These are phyloP conservation scores for Cutaneotrichosporon sp. DNA, from an alignment of 1,284 basidiomycete species.

Conservation along the genomic window DNA sequence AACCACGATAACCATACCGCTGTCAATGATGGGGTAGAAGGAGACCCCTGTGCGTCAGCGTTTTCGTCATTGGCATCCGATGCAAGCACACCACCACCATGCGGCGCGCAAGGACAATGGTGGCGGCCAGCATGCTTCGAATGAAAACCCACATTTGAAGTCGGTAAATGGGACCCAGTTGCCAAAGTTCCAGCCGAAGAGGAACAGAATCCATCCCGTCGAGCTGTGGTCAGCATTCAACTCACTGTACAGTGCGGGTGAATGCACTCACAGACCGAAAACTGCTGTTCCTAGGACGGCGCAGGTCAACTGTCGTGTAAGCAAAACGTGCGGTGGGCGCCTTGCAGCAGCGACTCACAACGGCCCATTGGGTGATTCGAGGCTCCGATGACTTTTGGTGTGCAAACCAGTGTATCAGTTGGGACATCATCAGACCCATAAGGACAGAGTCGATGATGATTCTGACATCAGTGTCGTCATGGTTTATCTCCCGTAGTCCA, in stretches of 20 bases:
- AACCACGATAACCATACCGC: constrained; percentile 7
- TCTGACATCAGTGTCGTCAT: constrained; percentile 1
- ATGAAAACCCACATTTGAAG: constrained; percentile 6
- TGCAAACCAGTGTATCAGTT: constrained; percentile 11
- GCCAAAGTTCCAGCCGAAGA: constrained; percentile 17
- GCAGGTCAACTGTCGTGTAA: neutral
- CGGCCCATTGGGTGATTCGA: neutral
- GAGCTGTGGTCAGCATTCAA: neutral
- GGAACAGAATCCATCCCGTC: constrained; percentile 6
- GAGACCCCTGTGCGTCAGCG: constrained; percentile 9
- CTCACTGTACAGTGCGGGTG: no score
- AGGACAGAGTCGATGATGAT: constrained; percentile 14
- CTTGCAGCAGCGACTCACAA: no score
- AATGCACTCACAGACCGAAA: constrained; percentile 8
- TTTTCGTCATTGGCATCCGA: no score
- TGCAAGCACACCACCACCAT: no score
- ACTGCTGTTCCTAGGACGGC: neutral
- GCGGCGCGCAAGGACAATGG: no score
- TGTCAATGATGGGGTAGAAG: constrained; percentile 14
- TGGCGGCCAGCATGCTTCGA: no score
- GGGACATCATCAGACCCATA: constrained; percentile 9
- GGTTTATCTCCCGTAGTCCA: no score
- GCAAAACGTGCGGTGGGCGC: no score
- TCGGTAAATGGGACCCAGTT: constrained; percentile 5
- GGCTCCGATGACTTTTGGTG: constrained; percentile 12